phyloP scores from a whole-genome alignment of 352 stramenopile species.

The Globisporangium yorkense region DNA sequence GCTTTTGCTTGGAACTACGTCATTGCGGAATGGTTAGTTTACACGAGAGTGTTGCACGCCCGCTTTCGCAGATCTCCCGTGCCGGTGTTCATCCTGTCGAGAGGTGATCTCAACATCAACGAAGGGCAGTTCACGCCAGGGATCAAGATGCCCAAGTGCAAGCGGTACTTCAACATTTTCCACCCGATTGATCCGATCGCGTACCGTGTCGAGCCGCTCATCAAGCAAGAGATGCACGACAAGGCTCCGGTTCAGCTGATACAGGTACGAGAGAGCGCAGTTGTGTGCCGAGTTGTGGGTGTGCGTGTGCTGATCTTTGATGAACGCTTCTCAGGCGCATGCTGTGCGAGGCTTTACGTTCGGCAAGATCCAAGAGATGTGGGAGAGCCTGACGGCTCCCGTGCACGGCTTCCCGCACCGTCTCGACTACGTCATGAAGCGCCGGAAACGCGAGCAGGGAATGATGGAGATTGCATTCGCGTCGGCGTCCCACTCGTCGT shows the following conservation, averaged over 20 bases:
- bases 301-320: not conserved
- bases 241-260: conserved; percentile 79
- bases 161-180: conserved; percentile 89
- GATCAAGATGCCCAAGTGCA: conserved; percentile 75
- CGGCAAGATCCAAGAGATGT: conserved; percentile 72
- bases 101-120: conserved; percentile 71
- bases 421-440: conserved; percentile 77
- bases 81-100: conserved; percentile 75
- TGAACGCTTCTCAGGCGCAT: conserved; percentile 31
- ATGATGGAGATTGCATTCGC: conserved; percentile 87
- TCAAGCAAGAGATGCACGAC: conserved; percentile 86
- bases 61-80: conserved; percentile 53
- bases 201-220: conserved; percentile 87
- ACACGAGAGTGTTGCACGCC: not conserved
- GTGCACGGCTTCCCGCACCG: conserved; percentile 71
- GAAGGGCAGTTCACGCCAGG: conserved; percentile 71
- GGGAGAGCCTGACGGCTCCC: conserved; percentile 59
- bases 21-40: not conserved
- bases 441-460: conserved; percentile 69
- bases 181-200: conserved; percentile 91
- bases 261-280: conserved; percentile 25
- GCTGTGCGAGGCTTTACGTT: conserved; percentile 59
- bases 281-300: not conserved
- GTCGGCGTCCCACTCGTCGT: conserved; percentile 78
- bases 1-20: not conserved